Base-by-base conservation (phyloP, 257 asterid species). In the Buddleja alternifolia region DNA sequence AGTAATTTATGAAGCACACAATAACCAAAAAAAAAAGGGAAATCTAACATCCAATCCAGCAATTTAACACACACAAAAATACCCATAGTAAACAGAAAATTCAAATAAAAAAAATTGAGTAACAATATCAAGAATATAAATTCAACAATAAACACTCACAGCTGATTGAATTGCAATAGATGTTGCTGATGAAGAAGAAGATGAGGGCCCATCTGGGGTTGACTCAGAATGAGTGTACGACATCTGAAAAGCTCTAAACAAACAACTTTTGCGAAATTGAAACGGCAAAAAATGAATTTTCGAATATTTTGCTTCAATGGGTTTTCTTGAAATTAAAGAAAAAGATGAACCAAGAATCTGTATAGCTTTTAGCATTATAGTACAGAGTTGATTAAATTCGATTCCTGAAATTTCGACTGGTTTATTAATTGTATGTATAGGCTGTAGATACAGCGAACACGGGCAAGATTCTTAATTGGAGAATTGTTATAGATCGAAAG, bases 301-400 rank as follows among this genome's bases (percentile, higher is more conserved):
- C 40, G 79, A 55, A 51, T 2, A 29, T 29, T 29, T 29, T 6
- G 80, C 46, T 51, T 66, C 53, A 9, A 75, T 75, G 75, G 96
- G 80, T 56, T 78, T 84, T 77, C 86, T 79, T 21, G 95, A 81
- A 62, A 85, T 74, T 34, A 78, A 75, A 15, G 83, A 70, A 63
- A 83, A 76, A 70, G 95, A 85, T n/a, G 92, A 83, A 79, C 90
- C 95, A 75, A 87, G 80, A 87, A 86, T 82, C 69, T 86, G 98
- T 74, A 86, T 81, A 19, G 90, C 82, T 73, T 88, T 90, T 58
- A 93, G 87, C 98, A 93, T 93, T 73, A 77, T 90, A 56, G 46
- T 0, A 51, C 34, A 29, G n/a, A n/a, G 62, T 42, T 48, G 23
- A 54, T 47, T 17, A 16, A 4, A 10, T 50, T 24, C 41, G 69